Conservation (phyloP, 139 green algal genomes). For the Chlamydomonas sp. region DNA sequence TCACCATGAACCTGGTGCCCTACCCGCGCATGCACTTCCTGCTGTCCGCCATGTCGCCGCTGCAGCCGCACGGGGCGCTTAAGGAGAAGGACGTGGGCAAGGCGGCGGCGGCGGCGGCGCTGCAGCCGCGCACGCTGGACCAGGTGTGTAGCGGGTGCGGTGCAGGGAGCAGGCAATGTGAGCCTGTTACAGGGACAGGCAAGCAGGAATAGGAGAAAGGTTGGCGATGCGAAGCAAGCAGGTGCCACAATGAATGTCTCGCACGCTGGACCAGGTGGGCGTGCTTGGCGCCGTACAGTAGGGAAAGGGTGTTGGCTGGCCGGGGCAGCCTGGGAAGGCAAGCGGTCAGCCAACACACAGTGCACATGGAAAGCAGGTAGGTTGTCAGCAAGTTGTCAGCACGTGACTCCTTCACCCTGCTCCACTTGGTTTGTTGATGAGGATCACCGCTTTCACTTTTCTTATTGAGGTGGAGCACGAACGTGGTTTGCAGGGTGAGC, state of each 20-base stretch:
- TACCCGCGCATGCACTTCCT: conserved; percentile 85
- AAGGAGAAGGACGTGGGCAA: conserved; percentile 24
- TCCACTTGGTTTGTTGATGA: not conserved
- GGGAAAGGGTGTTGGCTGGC: too few relatives aligned
- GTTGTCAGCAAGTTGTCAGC: too few relatives aligned
- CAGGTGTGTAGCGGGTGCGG: conserved; percentile 50
- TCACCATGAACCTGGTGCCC: conserved; percentile 88
- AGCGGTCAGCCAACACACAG: too few relatives aligned
- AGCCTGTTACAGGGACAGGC: too few relatives aligned
- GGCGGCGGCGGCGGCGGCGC: conserved; percentile 3
- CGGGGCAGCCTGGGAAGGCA: too few relatives aligned
- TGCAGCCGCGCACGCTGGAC: conserved; percentile 46
- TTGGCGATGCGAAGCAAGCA: too few relatives aligned
- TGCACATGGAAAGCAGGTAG: too few relatives aligned
- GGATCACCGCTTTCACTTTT: not conserved
- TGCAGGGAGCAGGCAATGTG: too few relatives aligned
- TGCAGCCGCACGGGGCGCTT: conserved; percentile 31
- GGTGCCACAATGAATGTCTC: not conserved
- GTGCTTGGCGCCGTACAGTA: too few relatives aligned
- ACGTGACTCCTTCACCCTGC: not conserved
- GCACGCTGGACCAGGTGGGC: conserved; percentile 70
- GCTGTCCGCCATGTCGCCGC: conserved; percentile 67
- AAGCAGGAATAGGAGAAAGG: too few relatives aligned
- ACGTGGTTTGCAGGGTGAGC: not conserved
- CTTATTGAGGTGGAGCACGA: not conserved